phyloP scores from a whole-genome alignment of 2,329 filamentous ascomycete species.

The Alternaria sp. region DNA sequence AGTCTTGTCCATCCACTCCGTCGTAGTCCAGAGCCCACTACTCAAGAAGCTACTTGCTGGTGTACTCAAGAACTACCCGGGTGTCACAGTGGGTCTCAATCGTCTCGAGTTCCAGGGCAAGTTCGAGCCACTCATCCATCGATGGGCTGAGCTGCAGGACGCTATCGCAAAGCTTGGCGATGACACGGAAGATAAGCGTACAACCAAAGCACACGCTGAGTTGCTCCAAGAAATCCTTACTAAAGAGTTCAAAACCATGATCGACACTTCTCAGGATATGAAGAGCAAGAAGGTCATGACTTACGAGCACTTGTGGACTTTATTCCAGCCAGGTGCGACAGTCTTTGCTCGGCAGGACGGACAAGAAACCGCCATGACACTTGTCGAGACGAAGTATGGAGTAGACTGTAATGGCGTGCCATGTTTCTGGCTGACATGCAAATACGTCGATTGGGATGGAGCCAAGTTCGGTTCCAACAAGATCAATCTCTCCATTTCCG shows the following conservation, averaged over 20 bases:
- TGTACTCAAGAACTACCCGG: conserved; percentile 68
- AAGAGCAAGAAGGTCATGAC: conserved; percentile 53
- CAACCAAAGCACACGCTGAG: conserved; percentile 51
- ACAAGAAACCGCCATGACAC: conserved; percentile 46
- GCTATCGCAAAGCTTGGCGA: conserved; percentile 38
- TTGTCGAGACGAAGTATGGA: conserved; percentile 43
- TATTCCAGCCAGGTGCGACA: conserved; percentile 51
- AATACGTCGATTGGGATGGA: conserved; percentile 52
- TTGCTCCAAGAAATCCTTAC: conserved; percentile 51
- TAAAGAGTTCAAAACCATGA: conserved; percentile 54
- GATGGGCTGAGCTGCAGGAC: conserved; percentile 61
- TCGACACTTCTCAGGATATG: conserved; percentile 54
- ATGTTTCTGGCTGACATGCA: conserved; percentile 50
- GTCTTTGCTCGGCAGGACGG: conserved; percentile 49
- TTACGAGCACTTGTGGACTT: conserved; percentile 56
- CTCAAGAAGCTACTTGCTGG: conserved; percentile 66
- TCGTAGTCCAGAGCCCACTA: conserved; percentile 71
- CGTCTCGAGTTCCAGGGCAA: conserved; percentile 68
- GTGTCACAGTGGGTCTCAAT: conserved; percentile 69
- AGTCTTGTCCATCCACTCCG: conserved; percentile 68
- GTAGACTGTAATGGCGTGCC: conserved; percentile 46
- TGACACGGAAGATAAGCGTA: conserved; percentile 39
- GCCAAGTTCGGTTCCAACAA: conserved; percentile 45
- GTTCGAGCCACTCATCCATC: conserved; percentile 72
- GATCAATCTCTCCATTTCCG: conserved; percentile 39